Base-by-base conservation (phyloP, 192 early-diverging fungal species). In the Backusella sp. region DNA sequence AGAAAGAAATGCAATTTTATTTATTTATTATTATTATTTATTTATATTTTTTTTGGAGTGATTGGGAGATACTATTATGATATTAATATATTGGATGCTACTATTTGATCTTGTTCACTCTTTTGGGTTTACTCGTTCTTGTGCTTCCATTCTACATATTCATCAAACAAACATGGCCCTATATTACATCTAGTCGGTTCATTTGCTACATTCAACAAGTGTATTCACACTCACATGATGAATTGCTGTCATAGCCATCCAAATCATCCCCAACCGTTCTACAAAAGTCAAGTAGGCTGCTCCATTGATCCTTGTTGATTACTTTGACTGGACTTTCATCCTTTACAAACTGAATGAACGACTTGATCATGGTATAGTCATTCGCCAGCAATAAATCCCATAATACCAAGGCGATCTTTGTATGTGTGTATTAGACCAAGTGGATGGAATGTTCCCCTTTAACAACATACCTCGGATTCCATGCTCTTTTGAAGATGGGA, bases 291-390 rank as follows among this genome's bases (percentile, higher is more conserved):
- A 79, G 65, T 6, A 79, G 9, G 49, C 73, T 79, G 4, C 62
- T 46, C 78, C 78, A 79, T 72, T 79, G 78, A 53, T 79, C 78
- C 34, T 79, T 79, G 26, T 79, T 79, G n/a, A 79, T 74, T 15
- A 79, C 78, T 66, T 75, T 75, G 15, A 79, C 73, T 4, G 78
- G 78, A 6, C 36, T 2, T 23, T 42, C 71, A 67, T 75, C 69
- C 6, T 70, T 68, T 17, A 79, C 28, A 39, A 75, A 79, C 19
- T 75, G 49, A 14, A 75, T 65, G 23, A 79, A 79, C 2, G 52
- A 34, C 6, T 26, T 26, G 3, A 79, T 35, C 62, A 75, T 73
- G 12, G 68, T 42, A 28, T 67, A 79, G 4, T 66, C 70, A 3
- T 72, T 42, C 39, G 49, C 52, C 9, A 79, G 67, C 6, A 79